Conservation (phyloP, 2,329 filamentous ascomycete species). For the Bretziella fagacearum region DNA sequence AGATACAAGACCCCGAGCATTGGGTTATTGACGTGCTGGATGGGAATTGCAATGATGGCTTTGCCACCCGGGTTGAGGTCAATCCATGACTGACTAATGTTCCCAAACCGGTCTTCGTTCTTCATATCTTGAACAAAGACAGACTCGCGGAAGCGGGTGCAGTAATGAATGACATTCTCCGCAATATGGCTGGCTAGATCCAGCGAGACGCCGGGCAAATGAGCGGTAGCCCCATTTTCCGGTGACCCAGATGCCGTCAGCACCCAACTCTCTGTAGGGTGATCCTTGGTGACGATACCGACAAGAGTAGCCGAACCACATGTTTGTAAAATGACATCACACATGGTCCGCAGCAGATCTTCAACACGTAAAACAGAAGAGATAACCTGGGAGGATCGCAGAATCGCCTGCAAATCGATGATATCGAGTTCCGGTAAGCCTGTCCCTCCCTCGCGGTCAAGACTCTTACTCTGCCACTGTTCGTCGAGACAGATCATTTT, state of each 20-base stretch:
- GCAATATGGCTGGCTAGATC: conserved; percentile 52
- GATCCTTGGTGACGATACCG: conserved; percentile 57
- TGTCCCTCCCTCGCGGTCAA: conserved; percentile 33
- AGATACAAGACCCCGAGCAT: conserved; percentile 61
- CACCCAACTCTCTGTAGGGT: conserved; percentile 42
- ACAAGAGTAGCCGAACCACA: conserved; percentile 56
- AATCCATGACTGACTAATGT: conserved; percentile 53
- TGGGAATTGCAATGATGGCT: conserved; percentile 65
- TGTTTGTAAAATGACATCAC: conserved; percentile 62
- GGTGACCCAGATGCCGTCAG: conserved; percentile 59
- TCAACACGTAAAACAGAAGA: conserved; percentile 64
- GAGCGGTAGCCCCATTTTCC: conserved; percentile 49
- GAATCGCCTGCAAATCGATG: conserved; percentile 63
- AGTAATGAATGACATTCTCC: conserved; percentile 61
- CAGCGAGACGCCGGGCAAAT: conserved; percentile 47
- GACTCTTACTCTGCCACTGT: conserved; percentile 5
- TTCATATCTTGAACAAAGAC: conserved; percentile 60
- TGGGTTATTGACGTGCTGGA: conserved; percentile 52
- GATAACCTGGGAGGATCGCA: conserved; percentile 63
- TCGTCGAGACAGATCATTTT: not conserved
- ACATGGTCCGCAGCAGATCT: conserved; percentile 62
- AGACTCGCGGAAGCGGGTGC: conserved; percentile 56
- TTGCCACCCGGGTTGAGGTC: conserved; percentile 51
- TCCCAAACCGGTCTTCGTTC: conserved; percentile 61
- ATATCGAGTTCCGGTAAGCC: conserved; percentile 63